These are phyloP conservation scores for Phytophthora syringae DNA, from an alignment of 352 stramenopile genomes.

Conservation along the genomic window DNA sequence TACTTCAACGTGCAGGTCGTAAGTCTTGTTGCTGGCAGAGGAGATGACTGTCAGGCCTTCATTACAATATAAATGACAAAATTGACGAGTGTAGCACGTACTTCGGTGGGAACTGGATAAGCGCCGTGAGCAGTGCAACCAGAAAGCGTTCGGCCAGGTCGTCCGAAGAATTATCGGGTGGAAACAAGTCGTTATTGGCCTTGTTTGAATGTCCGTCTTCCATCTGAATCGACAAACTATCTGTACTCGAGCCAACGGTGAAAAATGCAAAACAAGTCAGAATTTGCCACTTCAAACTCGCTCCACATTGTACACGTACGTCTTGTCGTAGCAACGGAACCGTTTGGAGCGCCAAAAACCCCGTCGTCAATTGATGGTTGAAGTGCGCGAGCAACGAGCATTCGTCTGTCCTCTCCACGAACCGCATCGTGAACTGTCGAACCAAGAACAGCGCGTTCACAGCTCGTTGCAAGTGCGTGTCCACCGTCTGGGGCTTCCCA, in stretches of 20 bases:
- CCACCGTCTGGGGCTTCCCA: constrained; percentile 46
- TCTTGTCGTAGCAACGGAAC: constrained; percentile 8
- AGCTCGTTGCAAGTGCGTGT: constrained; percentile 55
- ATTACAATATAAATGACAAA: not conserved
- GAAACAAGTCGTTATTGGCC: constrained; percentile 7
- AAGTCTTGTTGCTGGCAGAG: constrained; percentile 41
- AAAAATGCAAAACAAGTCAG: not conserved
- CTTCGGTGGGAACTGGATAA: constrained; percentile 71
- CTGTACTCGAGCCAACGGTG: constrained; percentile 5
- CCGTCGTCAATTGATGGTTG: constrained; percentile 39
- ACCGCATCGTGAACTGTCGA: constrained; percentile 75
- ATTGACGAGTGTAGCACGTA: constrained; percentile 34
- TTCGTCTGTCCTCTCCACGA: constrained; percentile 75
- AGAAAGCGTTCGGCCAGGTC: constrained; percentile 74
- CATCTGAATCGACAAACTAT: constrained; percentile 44
- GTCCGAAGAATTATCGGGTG: constrained; percentile 40
- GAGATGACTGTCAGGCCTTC: not conserved
- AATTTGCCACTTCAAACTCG: not conserved
- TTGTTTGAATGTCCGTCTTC: constrained; percentile 15
- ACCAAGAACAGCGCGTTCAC: constrained; percentile 80
- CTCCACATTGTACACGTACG: constrained; percentile 12
- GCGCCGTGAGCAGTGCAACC: constrained; percentile 58
- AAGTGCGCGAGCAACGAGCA: constrained; percentile 70
- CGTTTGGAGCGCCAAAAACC: not conserved
- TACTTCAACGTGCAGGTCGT: constrained; percentile 81